A percentile compares a stretch with the other conserved stretches of the same genome.
phyloP scores from a whole-genome alignment of 2,329 filamentous ascomycete species.

The Colletotrichum plurivorum region DNA sequence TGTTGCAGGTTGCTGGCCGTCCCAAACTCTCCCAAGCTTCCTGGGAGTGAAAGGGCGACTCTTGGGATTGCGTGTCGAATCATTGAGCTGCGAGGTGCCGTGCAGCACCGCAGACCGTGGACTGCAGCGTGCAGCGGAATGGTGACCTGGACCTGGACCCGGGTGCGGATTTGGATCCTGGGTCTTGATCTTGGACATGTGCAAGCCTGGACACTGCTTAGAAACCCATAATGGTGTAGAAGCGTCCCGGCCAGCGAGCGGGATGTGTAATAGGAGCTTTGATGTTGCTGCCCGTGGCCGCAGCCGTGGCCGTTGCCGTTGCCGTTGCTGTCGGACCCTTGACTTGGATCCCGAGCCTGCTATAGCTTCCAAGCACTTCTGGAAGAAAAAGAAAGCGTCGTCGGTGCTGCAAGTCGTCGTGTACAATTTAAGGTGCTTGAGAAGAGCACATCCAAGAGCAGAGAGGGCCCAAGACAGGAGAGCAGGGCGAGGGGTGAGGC shows the following conservation, averaged over 20 bases:
- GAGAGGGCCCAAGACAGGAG: conserved; percentile 20
- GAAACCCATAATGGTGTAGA: not conserved
- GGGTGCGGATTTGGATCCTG: not conserved
- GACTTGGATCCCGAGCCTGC: conserved; percentile 15
- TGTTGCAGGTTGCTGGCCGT: conserved; percentile 22
- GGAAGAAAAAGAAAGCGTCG: conserved; percentile 26
- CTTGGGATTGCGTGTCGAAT: conserved; percentile 14
- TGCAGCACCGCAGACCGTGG: conserved; percentile 18
- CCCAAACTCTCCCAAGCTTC: conserved; percentile 8
- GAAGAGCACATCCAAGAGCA: not conserved
- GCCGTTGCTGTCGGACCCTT: conserved; percentile 28
- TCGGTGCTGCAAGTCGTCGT: conserved; percentile 10
- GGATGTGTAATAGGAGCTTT: not conserved
- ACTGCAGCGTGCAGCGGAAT: not conserved
- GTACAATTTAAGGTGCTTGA: conserved; percentile 15
- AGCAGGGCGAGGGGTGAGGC: not conserved
- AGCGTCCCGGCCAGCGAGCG: not conserved
- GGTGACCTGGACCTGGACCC: not conserved
- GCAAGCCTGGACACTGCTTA: not conserved
- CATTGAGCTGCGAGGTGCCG: conserved; percentile 5
- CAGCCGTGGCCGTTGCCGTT: not conserved
- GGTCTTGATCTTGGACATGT: conserved; percentile 10
- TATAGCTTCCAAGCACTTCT: conserved; percentile 30
- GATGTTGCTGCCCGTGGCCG: not conserved
- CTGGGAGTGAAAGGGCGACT: conserved; percentile 4